Evolutionary conservation across 352 stramenopile genomes (phyloP), one percentile per base, ranked within the genome.

Genomic region (Pythium biforme): DNA sequence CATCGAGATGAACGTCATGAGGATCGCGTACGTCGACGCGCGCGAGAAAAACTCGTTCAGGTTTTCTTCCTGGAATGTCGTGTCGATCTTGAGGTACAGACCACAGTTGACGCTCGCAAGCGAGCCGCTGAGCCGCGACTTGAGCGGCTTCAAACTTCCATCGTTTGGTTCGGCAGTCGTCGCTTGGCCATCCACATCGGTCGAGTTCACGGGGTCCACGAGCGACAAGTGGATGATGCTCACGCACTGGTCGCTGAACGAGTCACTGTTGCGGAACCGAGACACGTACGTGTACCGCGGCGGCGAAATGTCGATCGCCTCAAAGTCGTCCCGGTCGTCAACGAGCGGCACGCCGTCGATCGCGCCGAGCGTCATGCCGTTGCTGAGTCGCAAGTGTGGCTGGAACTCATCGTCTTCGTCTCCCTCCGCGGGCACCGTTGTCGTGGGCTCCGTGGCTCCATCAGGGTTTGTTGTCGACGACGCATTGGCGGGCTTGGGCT

Each of bases 1-100:
- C 72, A 97, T 86, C 12, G 84, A 86, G 31, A 95, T 77, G 39
- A 95, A 79, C 48, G 89, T 95, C 81, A 95, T 94, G 46, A 92
- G 72, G 49, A 95, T 78, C 2, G 86, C 83, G 60, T 91, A 94
- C 22, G 74, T 75, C 7, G 83, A 89, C 11, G 81, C 86, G 57
- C 91, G 94, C 26, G 81, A 76, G 43, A 94, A 91, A 53, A 94
- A 91, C 39, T 84, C 67, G 51, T 92, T 88, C 17, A 92, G 64
- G 68, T 96, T 93, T 49, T 92, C 83, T 48, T 92, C 86, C 46
- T 92, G 72, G 57, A 92, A 92, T 31, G 81, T 83, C 53, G 82
- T 82, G 22, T 92, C 73, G 31, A 93, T 70, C 52, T 83, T 83
- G 62, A 90, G 52, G 68, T 92, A 90, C 47, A 95, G 43, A 2